Evolutionary conservation across 768 basidiomycete species (phyloP).

Genomic region (Xerocomus potaroensis): DNA sequence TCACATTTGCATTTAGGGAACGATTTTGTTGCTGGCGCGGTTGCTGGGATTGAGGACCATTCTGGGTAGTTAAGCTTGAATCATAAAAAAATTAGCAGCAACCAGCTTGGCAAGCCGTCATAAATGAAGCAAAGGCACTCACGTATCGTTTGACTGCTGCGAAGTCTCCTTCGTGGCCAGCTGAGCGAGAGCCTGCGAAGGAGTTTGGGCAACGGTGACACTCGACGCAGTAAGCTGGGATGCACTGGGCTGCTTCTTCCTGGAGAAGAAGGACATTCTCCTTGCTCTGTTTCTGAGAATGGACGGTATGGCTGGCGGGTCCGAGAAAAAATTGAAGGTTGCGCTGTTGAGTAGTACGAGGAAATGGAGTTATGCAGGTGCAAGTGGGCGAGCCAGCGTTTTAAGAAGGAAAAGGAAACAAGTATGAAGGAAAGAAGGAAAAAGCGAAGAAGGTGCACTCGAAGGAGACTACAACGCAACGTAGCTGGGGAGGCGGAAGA

Average conservation of each 20-base stretch:
- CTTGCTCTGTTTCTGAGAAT: slow-evolving; percentile 54
- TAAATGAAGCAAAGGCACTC: slow-evolving; percentile 21
- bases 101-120: slow-evolving; percentile 1
- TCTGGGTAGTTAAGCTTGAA: slow-evolving; percentile 18
- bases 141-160: slow-evolving; percentile 34
- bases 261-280: slow-evolving; percentile 93
- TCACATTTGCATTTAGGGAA: slow-evolving; percentile 27
- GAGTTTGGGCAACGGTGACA: slow-evolving; percentile 59
- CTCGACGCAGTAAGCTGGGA: slow-evolving; percentile 39
- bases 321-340: slow-evolving; percentile 13
- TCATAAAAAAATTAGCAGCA: background rate
- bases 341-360: slow-evolving; percentile 10
- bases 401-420: slow-evolving; percentile 7
- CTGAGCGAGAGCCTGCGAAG: slow-evolving; percentile 66
- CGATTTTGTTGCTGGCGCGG: slow-evolving; percentile 36
- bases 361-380: slow-evolving; percentile 1
- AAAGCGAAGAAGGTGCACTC: background rate
- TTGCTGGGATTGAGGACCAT: slow-evolving; percentile 31
- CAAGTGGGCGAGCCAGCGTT: slow-evolving; percentile 24
- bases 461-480: slow-evolving; percentile 1
- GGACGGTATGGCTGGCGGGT: slow-evolving; percentile 60
- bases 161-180: slow-evolving; percentile 33
- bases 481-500: slow-evolving; percentile 16
- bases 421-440: slow-evolving; percentile 7
- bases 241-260: slow-evolving; percentile 70